These are phyloP conservation scores for Curvularia sp. DNA, from an alignment of 2,329 filamentous ascomycete genomes.

Conservation along the genomic window DNA sequence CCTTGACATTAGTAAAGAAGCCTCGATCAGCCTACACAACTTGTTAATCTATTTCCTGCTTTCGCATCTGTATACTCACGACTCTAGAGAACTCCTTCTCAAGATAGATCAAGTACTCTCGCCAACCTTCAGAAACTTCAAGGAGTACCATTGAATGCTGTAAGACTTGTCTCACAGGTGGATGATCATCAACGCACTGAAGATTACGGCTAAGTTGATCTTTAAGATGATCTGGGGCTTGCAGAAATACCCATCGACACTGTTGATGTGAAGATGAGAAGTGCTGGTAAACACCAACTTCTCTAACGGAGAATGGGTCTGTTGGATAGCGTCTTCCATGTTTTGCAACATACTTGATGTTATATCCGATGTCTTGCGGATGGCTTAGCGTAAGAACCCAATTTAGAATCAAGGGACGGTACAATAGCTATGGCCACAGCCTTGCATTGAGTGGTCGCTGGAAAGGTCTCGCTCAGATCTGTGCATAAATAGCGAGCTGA, in stretches of 20 bases:
- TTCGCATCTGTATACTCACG: conserved; percentile 8
- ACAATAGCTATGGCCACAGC: not conserved
- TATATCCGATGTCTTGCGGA: conserved; percentile 15
- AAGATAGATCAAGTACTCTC: conserved; percentile 18
- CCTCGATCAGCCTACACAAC: conserved; percentile 16
- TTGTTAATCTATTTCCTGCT: not conserved
- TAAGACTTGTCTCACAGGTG: conserved; percentile 8
- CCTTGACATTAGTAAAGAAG: conserved; percentile 21
- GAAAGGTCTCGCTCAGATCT: not conserved
- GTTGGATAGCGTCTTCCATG: conserved; percentile 18
- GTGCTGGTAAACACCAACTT: conserved; percentile 19
- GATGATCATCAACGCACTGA: not conserved
- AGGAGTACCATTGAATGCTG: conserved; percentile 15
- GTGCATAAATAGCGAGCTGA: conserved; percentile 9
- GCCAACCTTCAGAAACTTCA: conserved; percentile 17
- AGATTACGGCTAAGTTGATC: conserved; percentile 6
- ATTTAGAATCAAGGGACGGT: not conserved
- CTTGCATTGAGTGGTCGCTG: not conserved
- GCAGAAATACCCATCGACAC: conserved; percentile 16
- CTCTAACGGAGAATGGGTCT: conserved; percentile 22
- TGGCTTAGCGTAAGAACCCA: not conserved
- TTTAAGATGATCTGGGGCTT: conserved; percentile 18
- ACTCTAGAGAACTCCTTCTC: conserved; percentile 13
- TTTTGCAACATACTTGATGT: conserved; percentile 22
- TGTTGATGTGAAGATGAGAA: not conserved